Base-by-base conservation (phyloP, 169 alveolate genomes). In the Plasmodium berghei region DNA sequence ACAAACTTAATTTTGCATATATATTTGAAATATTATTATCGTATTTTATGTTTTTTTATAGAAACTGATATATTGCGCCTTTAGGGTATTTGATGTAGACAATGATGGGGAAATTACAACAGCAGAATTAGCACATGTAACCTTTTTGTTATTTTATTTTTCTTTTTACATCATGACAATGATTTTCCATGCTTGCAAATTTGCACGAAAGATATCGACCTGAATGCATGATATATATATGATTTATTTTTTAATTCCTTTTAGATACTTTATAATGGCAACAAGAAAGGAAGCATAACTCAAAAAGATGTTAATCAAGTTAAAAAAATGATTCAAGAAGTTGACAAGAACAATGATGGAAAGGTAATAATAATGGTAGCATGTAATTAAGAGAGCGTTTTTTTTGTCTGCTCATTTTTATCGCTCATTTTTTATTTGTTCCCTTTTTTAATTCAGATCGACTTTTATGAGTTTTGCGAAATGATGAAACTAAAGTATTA, bases 31-130 rank as follows among this genome's bases (percentile, higher is more conserved):
- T 1, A 55, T 40, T 24, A 9, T 22, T 70, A 10, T 9, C 4
- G 4, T 1, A 16, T 74, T 58, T 16, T 26, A 58, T 64, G 5
- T 28, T 34, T 34, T 34, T 34, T 34, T 34, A 4, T 88, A 87
- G 75, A 83, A 52, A 83, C 75, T 88, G 70, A 56, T 83, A 67
- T 94, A 94, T 90, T 91, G 95, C 0, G 97, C 97, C 52, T 94
- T 94, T 61, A 88, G 94, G 28, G 95, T 92, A n/a, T 94, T 94
- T 40, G 97, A 94, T 87, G 92, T 89, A 49, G 95, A 94, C 89
- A 95, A 94, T 24, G 95, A 92, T 49, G 97, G 97, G 12, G 92
- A 91, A 71, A 94, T 94, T 71, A 92, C 97, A 5, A 93, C 95
- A 34, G 91, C 90, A 45, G 97, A 94, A 72, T 54, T 94, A 22